Conservation (phyloP, 495 filamentous ascomycete species). For the Aspergillus mulundensis region DNA sequence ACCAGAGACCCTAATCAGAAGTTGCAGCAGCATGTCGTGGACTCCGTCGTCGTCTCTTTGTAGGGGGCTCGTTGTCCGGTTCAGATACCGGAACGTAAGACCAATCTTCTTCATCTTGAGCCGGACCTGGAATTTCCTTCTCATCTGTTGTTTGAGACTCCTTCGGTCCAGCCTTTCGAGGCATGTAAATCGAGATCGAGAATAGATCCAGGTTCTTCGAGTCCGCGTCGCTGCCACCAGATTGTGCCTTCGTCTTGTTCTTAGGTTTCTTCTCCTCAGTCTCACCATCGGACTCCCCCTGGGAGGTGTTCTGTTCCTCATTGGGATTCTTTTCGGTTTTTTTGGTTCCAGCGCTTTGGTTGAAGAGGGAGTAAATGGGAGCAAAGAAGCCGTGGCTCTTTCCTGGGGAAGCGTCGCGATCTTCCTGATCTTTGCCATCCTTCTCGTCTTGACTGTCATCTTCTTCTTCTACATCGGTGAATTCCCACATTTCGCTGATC, state of each 20-base stretch:
- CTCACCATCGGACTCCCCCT: neutral
- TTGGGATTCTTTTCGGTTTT: constrained; percentile 1
- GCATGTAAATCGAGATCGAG: constrained; percentile 35
- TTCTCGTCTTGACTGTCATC: constrained; percentile 15
- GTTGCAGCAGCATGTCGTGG: constrained; percentile 20
- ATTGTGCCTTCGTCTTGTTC: neutral
- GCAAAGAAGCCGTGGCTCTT: constrained; percentile 24
- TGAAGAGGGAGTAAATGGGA: constrained; percentile 25
- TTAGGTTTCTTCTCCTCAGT: constrained; percentile 8
- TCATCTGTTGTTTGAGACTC: neutral
- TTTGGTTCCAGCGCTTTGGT: constrained; percentile 4
- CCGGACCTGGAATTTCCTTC: neutral
- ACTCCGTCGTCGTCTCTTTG: constrained; percentile 33
- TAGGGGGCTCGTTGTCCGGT: constrained; percentile 32
- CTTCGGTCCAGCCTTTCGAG: constrained; percentile 19
- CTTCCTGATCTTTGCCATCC: constrained; percentile 20
- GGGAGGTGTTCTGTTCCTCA: constrained; percentile 14
- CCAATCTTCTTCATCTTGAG: constrained; percentile 20
- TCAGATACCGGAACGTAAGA: constrained; percentile 21
- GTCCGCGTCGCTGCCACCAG: constrained; percentile 7
- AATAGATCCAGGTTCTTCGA: constrained; percentile 26
- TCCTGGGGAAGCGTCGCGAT: constrained; percentile 17
- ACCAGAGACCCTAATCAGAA: neutral
- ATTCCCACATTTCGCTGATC: constrained; percentile 69
- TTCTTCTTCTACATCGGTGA: constrained; percentile 60